phyloP scores from a whole-genome alignment of 2,329 filamentous ascomycete species.

The Anthostomella pinea region DNA sequence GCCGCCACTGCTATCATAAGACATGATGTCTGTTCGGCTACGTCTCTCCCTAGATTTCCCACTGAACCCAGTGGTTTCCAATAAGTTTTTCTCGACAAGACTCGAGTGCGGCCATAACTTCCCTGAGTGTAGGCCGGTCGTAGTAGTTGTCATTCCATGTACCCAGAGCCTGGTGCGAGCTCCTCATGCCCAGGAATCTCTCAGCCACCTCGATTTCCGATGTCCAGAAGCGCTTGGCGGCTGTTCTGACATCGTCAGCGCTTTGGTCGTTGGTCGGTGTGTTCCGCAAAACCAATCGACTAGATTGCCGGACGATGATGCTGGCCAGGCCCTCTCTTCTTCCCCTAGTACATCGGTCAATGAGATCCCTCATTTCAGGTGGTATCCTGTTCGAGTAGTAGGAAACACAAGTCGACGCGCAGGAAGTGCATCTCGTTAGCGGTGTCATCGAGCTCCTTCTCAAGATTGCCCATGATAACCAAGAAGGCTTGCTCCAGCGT shows the following conservation, averaged over 20 bases:
- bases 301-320: slow-evolving; percentile 43
- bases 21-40: too few species aligned
- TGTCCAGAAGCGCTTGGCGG: slow-evolving; percentile 46
- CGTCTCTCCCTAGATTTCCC: too few species aligned
- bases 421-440: too few species aligned
- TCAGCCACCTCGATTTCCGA: slow-evolving; percentile 47
- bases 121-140: slow-evolving; percentile 43
- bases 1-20: too few species aligned
- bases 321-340: slow-evolving; percentile 43
- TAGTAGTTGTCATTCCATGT: slow-evolving; percentile 52
- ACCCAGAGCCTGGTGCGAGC: slow-evolving; percentile 35
- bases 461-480: too few species aligned
- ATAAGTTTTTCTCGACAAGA: too few species aligned
- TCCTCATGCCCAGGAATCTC: slow-evolving; percentile 42
- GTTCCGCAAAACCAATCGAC: slow-evolving; percentile 43
- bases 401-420: too few species aligned
- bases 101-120: slow-evolving; percentile 40
- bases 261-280: slow-evolving; percentile 32
- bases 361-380: slow-evolving; percentile 41
- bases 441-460: too few species aligned
- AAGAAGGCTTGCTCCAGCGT: too few species aligned
- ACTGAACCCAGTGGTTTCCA: too few species aligned
- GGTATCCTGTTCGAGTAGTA: too few species aligned
- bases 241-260: slow-evolving; percentile 31
- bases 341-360: slow-evolving; percentile 52